Base-by-base conservation (phyloP, 495 filamentous ascomycete genomes). In the Podospora tetraspora region DNA sequence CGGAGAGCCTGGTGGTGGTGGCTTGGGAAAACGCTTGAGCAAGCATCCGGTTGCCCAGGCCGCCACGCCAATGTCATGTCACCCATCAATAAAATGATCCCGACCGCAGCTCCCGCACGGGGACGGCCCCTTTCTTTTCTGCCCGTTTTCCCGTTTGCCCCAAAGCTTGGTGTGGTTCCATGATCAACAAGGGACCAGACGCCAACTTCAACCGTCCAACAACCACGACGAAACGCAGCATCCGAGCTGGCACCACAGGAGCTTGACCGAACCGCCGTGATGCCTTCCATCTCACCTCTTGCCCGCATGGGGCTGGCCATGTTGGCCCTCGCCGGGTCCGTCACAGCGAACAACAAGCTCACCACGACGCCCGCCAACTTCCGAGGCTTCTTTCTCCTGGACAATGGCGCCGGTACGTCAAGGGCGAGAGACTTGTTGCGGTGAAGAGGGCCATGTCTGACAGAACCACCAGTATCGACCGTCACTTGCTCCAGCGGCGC, bases 331-430 rank as follows among this genome's bases (percentile, higher is more conserved):
- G 32, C 32, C 37, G 43, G 62, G 21, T 23, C 23, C 0, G 62
- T 29, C 7, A 3, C 37, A 1, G 62, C 62, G 22, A 22, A 62
- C 30, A 43, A 64, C 21, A 64, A 64, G 63, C 58, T 66, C 13
- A 66, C 52, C 7, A 23, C 52, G 52, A 66, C 63, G 6, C 63
- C 63, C 1, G 56, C 63, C 24, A 37, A 43, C 56, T 66, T 66
- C 25, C 52, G 24, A 34, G 63, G 63, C 23, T 66, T 66, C 63
- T 22, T 13, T 7, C 12, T 66, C 7, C 30, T 52, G 1, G 3
- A 25, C 16, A 66, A 66, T 59, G 63, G 63, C n/a, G 63, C 63
- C 21, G 65, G 65, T 61, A 66, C 10, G 58, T 52, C 56, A 2
- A 13, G 52, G 22, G 23, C 21, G 25, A 13, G 25, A 34, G 62